These are phyloP conservation scores for Nidularia pulvinata DNA, from an alignment of 768 basidiomycete species.

Conservation along the genomic window DNA sequence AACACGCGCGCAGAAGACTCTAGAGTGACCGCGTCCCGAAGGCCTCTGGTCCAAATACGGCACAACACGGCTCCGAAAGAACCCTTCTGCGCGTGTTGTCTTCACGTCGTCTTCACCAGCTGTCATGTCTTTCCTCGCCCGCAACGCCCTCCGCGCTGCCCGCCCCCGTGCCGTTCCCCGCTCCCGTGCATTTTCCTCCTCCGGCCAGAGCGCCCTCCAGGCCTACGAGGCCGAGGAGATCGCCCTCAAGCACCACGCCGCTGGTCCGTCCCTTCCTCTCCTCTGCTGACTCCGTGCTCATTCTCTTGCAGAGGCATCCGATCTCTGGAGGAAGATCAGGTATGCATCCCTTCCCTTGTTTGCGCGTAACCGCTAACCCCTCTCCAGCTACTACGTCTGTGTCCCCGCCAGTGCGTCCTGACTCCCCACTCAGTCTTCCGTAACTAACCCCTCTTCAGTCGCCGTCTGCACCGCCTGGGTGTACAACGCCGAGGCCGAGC, in stretches of 20 bases:
- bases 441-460: too few species aligned
- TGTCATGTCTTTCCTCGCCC: conserved; percentile 49
- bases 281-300: conserved; percentile 1
- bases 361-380: conserved; percentile 7
- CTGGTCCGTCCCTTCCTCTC: conserved; percentile 34
- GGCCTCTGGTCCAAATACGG: conserved; percentile 14
- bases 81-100: conserved; percentile 16
- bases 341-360: conserved; percentile 24
- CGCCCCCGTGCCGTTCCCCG: conserved; percentile 39
- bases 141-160: conserved; percentile 45
- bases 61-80: conserved; percentile 36
- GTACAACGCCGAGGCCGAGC: conserved; percentile 59
- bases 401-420: conserved; percentile 65
- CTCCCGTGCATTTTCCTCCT: conserved; percentile 35
- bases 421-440: not conserved
- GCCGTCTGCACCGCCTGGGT: conserved; percentile 52
- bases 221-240: conserved; percentile 51
- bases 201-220: conserved; percentile 26
- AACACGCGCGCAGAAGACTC: too few species aligned
- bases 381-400: conserved; percentile 71
- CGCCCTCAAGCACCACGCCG: conserved; percentile 66
- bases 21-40: conserved; percentile 15
- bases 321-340: conserved; percentile 91
- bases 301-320: conserved; percentile 57
- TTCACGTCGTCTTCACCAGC: conserved; percentile 7